These are phyloP conservation scores for Brassica cretica DNA, from an alignment of 345 rosid species.

Conservation along the genomic window DNA sequence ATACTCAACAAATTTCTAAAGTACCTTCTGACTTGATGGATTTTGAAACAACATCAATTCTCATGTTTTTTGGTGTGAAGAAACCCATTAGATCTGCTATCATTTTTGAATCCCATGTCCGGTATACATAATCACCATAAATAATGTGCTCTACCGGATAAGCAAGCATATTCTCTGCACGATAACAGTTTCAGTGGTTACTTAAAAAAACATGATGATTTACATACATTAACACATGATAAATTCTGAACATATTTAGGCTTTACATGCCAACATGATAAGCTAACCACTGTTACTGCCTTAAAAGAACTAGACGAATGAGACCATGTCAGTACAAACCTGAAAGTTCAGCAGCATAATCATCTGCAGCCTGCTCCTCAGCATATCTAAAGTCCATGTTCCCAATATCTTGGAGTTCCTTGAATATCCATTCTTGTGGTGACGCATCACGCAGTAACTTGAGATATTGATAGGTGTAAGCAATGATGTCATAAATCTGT, in stretches of 20 bases:
- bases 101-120: constrained; percentile 82
- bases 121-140: constrained; percentile 75
- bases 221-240: constrained; percentile 18
- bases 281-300: neutral
- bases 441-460: constrained; percentile 63
- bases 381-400: constrained; percentile 93
- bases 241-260: neutral
- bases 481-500: constrained; percentile 83
- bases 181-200: constrained; percentile 16
- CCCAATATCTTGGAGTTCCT: constrained; percentile 93
- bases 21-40: constrained; percentile 66
- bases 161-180: constrained; percentile 78
- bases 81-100: constrained; percentile 58
- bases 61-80: constrained; percentile 86
- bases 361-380: constrained; percentile 96
- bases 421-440: constrained; percentile 97
- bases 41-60: constrained; percentile 88
- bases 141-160: constrained; percentile 87
- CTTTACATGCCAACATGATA: constrained; percentile 18
- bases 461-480: constrained; percentile 83
- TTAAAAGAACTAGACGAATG: constrained; percentile 15
- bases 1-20: neutral
- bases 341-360: constrained; percentile 94
- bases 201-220: constrained; percentile 11
- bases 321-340: constrained; percentile 49